Percentiles rank a stretch among this genome's conserved stretches.
phyloP scores from a whole-genome alignment of 1,284 basidiomycete genomes.

The Blastosporella zonata region DNA sequence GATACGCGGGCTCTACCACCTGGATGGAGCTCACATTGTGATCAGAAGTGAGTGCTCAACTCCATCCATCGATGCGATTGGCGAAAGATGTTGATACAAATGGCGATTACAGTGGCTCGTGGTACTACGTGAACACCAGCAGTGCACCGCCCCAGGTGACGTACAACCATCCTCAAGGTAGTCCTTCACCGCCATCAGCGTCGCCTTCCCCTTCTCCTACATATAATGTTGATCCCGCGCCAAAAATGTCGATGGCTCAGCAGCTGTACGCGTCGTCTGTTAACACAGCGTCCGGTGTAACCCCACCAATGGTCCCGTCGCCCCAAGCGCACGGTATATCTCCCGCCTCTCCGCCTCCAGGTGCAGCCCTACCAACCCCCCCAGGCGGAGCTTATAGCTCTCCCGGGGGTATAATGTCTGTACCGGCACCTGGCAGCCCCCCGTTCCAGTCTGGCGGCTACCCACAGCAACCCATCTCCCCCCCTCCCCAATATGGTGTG shows the following conservation, averaged over 20 bases:
- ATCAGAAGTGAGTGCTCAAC: conserved; percentile 28
- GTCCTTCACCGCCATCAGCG: conserved; percentile 3
- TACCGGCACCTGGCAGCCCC: not conserved
- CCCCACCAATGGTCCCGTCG: not conserved
- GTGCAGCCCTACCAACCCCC: not conserved
- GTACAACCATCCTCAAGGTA: conserved; percentile 29
- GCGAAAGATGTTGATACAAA: not conserved
- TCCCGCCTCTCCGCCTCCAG: not conserved
- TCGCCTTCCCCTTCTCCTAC: not conserved
- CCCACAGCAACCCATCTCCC: not conserved
- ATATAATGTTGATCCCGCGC: not conserved
- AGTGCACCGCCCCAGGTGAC: conserved; percentile 28
- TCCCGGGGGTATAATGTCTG: not conserved
- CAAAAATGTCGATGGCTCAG: conserved; percentile 1
- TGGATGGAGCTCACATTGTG: conserved; percentile 35
- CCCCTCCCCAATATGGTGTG: not conserved
- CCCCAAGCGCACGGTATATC: not conserved
- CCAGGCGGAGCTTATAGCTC: not conserved
- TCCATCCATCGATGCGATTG: not conserved
- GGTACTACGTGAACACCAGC: conserved; percentile 30
- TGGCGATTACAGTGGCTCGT: conserved; percentile 10
- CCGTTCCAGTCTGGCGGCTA: not conserved
- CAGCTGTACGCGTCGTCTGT: conserved; percentile 3
- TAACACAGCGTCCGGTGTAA: not conserved
- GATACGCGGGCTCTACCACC: conserved; percentile 30